Evolutionary conservation across 768 basidiomycete genomes (phyloP).

Genomic region (Ramaria rubella): DNA sequence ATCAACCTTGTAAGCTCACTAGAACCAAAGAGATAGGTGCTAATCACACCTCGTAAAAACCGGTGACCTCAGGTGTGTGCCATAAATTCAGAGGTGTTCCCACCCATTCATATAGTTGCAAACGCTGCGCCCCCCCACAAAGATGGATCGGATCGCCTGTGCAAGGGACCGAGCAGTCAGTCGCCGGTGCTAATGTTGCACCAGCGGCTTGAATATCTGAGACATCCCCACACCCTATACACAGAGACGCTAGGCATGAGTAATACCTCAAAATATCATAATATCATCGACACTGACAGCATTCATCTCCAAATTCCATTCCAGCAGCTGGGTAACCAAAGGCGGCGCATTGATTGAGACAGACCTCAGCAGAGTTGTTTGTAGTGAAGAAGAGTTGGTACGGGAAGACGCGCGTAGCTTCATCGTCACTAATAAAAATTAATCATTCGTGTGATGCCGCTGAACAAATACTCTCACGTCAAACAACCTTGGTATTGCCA

Average conservation of each 20-base stretch:
- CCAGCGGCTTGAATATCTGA: conserved; percentile 39
- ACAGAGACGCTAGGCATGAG: background rate
- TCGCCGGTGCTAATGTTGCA: conserved; percentile 28
- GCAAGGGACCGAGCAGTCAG: conserved; percentile 46
- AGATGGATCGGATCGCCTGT: conserved; percentile 64
- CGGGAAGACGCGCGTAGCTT: conserved; percentile 45
- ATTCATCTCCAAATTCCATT: conserved; percentile 63
- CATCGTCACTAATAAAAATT: conserved; percentile 38
- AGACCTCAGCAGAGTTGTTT: conserved; percentile 60
- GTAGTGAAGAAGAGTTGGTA: conserved; percentile 50
- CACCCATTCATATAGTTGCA: conserved; percentile 26
- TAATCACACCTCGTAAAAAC: conserved; percentile 57
- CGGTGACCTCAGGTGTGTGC: conserved; percentile 59
- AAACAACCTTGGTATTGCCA: conserved; percentile 67
- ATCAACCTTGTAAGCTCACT: background rate
- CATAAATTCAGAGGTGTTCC: conserved; percentile 45
- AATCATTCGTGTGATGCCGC: background rate
- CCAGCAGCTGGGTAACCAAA: conserved; percentile 71
- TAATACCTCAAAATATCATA: background rate
- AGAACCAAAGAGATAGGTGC: background rate
- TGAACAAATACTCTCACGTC: conserved; percentile 33
- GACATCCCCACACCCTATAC: conserved; percentile 63
- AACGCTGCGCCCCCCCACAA: conserved; percentile 53
- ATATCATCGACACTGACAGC: conserved; percentile 45
- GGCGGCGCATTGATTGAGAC: conserved; percentile 59